phyloP scores from a whole-genome alignment of 768 basidiomycete species.

The Amanita jacksonii region DNA sequence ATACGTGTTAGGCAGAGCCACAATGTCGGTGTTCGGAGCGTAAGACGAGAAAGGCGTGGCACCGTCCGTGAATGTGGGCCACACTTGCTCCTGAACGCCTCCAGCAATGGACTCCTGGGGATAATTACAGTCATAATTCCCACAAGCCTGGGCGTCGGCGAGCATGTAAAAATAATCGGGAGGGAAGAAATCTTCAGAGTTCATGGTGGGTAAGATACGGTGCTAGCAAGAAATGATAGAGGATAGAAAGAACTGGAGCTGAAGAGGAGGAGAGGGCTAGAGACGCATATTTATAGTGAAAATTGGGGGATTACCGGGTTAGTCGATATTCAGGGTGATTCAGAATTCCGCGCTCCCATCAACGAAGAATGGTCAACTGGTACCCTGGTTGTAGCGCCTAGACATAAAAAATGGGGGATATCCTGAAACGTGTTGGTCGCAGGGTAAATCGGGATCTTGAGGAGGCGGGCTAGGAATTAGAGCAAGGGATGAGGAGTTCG shows the following conservation, averaged over 20 bases:
- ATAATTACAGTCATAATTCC: background rate
- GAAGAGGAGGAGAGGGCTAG: too few relatives aligned
- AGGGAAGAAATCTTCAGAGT: background rate
- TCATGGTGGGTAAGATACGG: background rate
- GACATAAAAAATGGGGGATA: background rate
- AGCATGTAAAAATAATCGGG: background rate
- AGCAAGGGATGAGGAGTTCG: too few relatives aligned
- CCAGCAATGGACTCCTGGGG: background rate
- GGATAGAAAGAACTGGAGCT: background rate
- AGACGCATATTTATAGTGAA: background rate
- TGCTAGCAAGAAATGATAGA: background rate
- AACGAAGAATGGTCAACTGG: background rate
- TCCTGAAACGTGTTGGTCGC: constrained; percentile 5
- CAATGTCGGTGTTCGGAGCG: background rate
- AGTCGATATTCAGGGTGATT: background rate
- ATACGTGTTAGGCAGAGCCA: too few relatives aligned
- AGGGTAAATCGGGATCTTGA: background rate
- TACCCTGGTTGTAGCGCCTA: background rate
- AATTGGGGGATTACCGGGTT: background rate
- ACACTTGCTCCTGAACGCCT: background rate
- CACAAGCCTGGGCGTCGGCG: background rate
- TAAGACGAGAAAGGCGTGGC: background rate
- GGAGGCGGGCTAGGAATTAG: background rate
- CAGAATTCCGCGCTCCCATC: constrained; percentile 1
- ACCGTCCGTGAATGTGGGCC: background rate